These are phyloP conservation scores for Tillandsia leiboldiana DNA, from an alignment of 176 grass and related monocot species.

Conservation along the genomic window DNA sequence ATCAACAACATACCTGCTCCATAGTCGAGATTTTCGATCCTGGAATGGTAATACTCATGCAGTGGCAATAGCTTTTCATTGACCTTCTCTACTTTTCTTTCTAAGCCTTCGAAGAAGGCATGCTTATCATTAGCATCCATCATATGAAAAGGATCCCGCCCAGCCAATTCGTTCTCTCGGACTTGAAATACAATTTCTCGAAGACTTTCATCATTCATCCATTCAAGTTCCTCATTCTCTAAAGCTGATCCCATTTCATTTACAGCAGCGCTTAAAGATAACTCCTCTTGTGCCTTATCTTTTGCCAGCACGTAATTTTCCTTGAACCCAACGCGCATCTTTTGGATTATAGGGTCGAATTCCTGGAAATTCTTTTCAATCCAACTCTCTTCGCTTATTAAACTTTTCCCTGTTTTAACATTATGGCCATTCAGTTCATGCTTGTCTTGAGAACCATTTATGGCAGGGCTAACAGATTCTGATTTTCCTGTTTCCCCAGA, in stretches of 20 bases:
- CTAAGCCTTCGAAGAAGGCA: constrained; percentile 23
- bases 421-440: background rate
- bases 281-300: constrained; percentile 15
- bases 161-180: constrained; percentile 27
- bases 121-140: constrained; percentile 18
- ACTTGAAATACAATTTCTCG: constrained; percentile 34
- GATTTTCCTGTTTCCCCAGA: background rate
- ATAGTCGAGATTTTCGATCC: constrained; percentile 34
- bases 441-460: background rate
- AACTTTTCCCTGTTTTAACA: background rate
- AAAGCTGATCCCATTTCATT: constrained; percentile 2
- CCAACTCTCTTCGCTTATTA: constrained; percentile 13
- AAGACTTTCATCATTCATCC: constrained; percentile 28
- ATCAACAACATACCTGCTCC: constrained; percentile 24
- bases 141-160: constrained; percentile 27
- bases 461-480: background rate
- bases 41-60: constrained; percentile 28
- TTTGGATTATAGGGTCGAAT: constrained; percentile 15
- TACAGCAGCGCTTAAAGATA: constrained; percentile 11
- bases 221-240: constrained; percentile 22
- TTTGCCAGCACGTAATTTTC: constrained; percentile 30
- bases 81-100: constrained; percentile 21
- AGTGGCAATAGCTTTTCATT: constrained; percentile 21
- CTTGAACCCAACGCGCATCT: constrained; percentile 19
- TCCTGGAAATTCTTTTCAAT: constrained; percentile 16